Evolutionary conservation across 805 yeast genomes (phyloP), one percentile per base, ranked within the genome.

Genomic region (Candida saitoana): DNA sequence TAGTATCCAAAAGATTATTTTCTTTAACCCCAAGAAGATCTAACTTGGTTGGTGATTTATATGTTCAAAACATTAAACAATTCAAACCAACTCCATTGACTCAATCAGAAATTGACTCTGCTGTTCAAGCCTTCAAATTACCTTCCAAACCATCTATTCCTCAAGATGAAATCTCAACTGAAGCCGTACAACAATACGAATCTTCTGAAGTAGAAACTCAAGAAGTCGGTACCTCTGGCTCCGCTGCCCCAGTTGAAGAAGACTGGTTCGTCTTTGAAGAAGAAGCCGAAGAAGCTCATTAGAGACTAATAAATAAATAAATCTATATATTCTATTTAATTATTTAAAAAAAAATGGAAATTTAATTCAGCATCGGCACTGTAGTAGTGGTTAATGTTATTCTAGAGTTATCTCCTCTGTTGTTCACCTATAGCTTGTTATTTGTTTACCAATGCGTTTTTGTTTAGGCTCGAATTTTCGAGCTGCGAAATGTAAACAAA

Each of bases 191-290:
- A 47, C 80, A 77, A 45, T 87, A 87, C 71, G 87, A 80, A 60
- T 50, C 79, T 34, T 67, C 82, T 49, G 74, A 76, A 42, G 96
- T 90, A 49, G 96, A 89, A 67, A 84, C 87, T 50, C 57, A 57
- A 45, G 50, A 62, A 35, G 49, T 55, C 40, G 54, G 59, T 29
- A 38, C 62, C 18, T 50, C 49, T 41, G 74, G 73, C 44, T 72
- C 60, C 15, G 55, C 77, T 46, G 70, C 77, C 51, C 60, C 56
- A 39, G 54, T 62, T 33, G 82, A 77, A 55, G 87, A 80, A 59
- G 89, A 84, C 68, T 84, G 90, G 90, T 80, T 84, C 56, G 90
- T 84, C 47, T 77, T 84, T 56, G 87, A 82, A 65, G 87, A 82
- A 64, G 73, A 71, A 36, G 46, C 42, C 35, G 67, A 62, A 50